These are phyloP conservation scores for Xylariales sp. DNA, from an alignment of 2,329 filamentous ascomycete genomes.

Conservation along the genomic window DNA sequence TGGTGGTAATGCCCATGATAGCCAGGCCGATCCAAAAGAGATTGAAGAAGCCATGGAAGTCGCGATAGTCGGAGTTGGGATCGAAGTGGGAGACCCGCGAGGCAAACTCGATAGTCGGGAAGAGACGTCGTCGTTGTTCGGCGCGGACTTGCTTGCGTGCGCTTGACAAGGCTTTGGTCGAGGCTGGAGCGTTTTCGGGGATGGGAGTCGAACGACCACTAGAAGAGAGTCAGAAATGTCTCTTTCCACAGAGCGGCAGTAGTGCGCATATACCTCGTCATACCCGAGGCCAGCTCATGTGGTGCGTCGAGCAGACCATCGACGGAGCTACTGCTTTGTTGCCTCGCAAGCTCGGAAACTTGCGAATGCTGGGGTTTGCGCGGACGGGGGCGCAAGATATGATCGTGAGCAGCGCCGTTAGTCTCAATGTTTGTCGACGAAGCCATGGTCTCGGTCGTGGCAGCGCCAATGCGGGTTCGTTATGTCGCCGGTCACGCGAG, in stretches of 20 bases:
- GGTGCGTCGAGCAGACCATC: slow-evolving; percentile 52
- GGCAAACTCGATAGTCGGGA: slow-evolving; percentile 92
- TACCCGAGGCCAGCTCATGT: slow-evolving; percentile 55
- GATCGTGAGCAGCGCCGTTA: slow-evolving; percentile 50
- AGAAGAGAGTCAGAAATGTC: slow-evolving; percentile 34
- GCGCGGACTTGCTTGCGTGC: slow-evolving; percentile 86
- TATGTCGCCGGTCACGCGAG: neutral
- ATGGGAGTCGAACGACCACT: slow-evolving; percentile 88
- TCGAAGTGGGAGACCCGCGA: slow-evolving; percentile 96
- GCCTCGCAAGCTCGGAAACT: slow-evolving; percentile 58
- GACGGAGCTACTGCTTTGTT: slow-evolving; percentile 54
- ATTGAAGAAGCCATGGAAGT: slow-evolving; percentile 97
- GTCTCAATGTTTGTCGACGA: slow-evolving; percentile 46
- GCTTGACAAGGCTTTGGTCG: slow-evolving; percentile 84
- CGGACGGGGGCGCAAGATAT: slow-evolving; percentile 62
- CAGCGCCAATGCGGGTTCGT: slow-evolving; percentile 14
- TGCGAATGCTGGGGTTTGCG: slow-evolving; percentile 63
- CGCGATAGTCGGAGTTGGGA: slow-evolving; percentile 87
- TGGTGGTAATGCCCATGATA: slow-evolving; percentile 97
- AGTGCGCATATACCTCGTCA: slow-evolving; percentile 57
- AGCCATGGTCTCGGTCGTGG: slow-evolving; percentile 28
- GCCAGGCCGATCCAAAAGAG: slow-evolving; percentile 97
- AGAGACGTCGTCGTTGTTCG: slow-evolving; percentile 83
- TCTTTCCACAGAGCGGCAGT: neutral
- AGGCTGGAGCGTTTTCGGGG: slow-evolving; percentile 91